Evolutionary conservation across 2,329 filamentous ascomycete species (phyloP), one percentile per base, ranked within the genome.

Genomic region (Alternaria ethzedia): DNA sequence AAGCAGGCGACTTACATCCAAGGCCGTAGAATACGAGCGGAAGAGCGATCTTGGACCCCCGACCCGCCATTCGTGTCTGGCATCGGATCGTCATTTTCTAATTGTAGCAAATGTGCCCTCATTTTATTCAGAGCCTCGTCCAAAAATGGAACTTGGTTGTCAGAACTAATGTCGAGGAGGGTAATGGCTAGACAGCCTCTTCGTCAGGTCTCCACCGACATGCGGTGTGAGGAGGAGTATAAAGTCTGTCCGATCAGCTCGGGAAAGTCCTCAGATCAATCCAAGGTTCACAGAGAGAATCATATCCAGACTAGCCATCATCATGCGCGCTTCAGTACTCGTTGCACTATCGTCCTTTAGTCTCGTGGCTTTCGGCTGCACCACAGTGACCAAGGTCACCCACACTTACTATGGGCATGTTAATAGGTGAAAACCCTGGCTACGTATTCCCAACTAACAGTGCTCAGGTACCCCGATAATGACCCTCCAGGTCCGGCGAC

Each of bases 321-420:
- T 36, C 9, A 65, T 65, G 63, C 63, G 46, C 41, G 23, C 28
- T 54, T 46, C 60, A 36, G 21, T 45, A 36, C 11, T 63, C 28
- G 44, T 58, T 43, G n/a, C 30, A n/a, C 44, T 66, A 15, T 49
- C 60, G 23, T 55, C 57, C 23, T 50, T 64, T 23, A 57, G 57
- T 17, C 49, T 61, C 21, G 26, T 26, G 20, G 58, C 47, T 20
- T 26, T 58, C 10, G 52, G 58, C 20, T 67, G 64, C 43, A 59
- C 50, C 28, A 61, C 20, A 43, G 64, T 67, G 10, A 49, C 30
- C 36, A 59, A 65, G 17, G 49, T 49, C 9, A 64, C 62, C 13
- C 66, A 72, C 50, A 74, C 72, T 23, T 74, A 72, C 58, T 75
- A 72, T 32, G 73, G 72, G 12, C 9, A 41, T 41, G 36, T 41